phyloP scores from a whole-genome alignment of 2,329 filamentous ascomycete genomes.

The Cryphonectria carpinicola region DNA sequence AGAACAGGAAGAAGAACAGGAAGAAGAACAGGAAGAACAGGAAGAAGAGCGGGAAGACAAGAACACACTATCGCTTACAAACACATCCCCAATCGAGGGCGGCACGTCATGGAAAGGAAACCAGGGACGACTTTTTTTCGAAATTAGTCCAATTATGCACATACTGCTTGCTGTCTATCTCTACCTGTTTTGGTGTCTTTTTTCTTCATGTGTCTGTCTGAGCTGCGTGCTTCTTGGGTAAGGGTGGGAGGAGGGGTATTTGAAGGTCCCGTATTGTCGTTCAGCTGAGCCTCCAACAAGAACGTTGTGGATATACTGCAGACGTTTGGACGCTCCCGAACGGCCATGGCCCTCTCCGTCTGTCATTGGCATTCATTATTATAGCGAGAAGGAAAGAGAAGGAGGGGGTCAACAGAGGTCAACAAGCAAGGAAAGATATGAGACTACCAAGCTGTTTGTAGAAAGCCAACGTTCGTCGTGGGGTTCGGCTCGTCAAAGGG shows the following conservation, averaged over 20 bases:
- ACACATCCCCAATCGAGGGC: conserved; percentile 15
- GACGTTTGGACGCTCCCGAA: not conserved
- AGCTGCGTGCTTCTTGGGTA: not conserved
- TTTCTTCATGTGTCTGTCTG: not conserved
- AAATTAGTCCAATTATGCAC: conserved; percentile 14
- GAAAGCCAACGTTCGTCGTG: no score
- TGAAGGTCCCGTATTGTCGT: not conserved
- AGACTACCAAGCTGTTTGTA: no score
- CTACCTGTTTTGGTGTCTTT: no score
- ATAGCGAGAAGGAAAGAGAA: not conserved
- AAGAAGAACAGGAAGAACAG: conserved; percentile 7
- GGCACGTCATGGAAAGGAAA: not conserved
- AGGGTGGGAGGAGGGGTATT: not conserved
- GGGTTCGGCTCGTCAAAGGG: no score
- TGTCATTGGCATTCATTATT: not conserved
- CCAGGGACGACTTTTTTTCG: not conserved
- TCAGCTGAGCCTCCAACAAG: not conserved
- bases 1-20: not conserved
- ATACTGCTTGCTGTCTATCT: conserved; percentile 3
- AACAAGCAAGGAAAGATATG: no score
- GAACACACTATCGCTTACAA: conserved; percentile 29
- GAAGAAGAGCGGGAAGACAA: conserved; percentile 6
- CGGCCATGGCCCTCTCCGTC: not conserved
- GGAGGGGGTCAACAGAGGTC: no score
- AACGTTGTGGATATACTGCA: not conserved